Conservation (phyloP, 495 filamentous ascomycete genomes). For the Daldinia caldariorum region DNA sequence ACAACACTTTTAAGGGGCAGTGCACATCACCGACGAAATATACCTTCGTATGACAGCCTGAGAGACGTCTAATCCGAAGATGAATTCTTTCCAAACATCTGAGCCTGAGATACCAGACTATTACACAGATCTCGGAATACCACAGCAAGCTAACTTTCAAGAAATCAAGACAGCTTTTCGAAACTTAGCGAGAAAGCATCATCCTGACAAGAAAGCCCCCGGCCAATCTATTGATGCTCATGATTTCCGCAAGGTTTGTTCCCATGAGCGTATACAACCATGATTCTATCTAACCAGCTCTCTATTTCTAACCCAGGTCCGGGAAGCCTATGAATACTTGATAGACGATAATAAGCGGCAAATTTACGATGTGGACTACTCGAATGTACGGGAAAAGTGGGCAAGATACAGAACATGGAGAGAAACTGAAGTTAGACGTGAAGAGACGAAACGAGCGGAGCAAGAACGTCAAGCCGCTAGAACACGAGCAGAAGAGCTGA, state of each 20-base stretch:
- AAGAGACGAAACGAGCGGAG: slow-evolving; percentile 21
- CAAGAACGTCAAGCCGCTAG: slow-evolving; percentile 2
- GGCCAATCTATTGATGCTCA: slow-evolving; percentile 32
- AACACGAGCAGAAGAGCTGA: background rate
- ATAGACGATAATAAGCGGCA: slow-evolving; percentile 17
- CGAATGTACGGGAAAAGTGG: slow-evolving; percentile 26
- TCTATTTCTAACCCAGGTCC: slow-evolving; percentile 11
- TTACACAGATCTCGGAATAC: slow-evolving; percentile 30
- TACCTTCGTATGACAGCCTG: background rate
- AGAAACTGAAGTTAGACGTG: background rate
- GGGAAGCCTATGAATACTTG: slow-evolving; percentile 35
- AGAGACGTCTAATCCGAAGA: background rate
- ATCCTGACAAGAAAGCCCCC: slow-evolving; percentile 38
- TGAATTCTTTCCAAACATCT: slow-evolving; percentile 10
- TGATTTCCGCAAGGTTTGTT: slow-evolving; percentile 39
- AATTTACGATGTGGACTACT: slow-evolving; percentile 20
- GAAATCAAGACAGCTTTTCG: slow-evolving; percentile 35
- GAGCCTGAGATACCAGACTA: slow-evolving; percentile 16
- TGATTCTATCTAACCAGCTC: background rate
- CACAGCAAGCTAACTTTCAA: slow-evolving; percentile 25
- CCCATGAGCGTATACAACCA: background rate
- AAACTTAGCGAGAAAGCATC: slow-evolving; percentile 31
- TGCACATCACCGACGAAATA: background rate
- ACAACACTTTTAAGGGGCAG: background rate
- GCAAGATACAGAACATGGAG: slow-evolving; percentile 1